These are phyloP conservation scores for Metarhizium sp. DNA, from an alignment of 2,329 filamentous ascomycete species.

Conservation along the genomic window DNA sequence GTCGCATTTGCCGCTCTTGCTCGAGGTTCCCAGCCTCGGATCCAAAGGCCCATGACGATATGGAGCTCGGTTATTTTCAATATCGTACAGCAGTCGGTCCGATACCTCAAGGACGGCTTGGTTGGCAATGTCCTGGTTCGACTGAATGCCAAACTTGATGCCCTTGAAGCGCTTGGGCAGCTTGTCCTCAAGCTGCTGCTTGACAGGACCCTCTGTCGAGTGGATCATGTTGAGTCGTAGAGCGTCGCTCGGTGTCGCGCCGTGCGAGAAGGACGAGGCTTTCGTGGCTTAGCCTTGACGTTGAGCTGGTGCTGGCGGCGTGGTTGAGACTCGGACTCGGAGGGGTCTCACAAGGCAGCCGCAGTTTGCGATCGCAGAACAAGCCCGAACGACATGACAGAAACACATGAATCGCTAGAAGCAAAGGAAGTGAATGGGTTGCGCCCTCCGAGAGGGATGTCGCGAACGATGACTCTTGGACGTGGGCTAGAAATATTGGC, in stretches of 20 bases:
- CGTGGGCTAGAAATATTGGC: not conserved
- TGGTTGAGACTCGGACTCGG: not conserved
- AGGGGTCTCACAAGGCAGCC: not conserved
- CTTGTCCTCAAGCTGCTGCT: constrained; percentile 58
- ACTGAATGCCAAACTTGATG: constrained; percentile 88
- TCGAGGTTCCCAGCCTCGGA: constrained; percentile 78
- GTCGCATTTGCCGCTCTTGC: constrained; percentile 67
- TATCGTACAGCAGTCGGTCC: constrained; percentile 88
- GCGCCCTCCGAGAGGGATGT: not conserved
- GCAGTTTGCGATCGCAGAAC: not conserved
- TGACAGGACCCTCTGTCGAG: constrained; percentile 1
- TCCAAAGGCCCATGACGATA: constrained; percentile 82
- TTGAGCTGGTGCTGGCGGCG: not conserved
- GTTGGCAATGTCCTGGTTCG: constrained; percentile 88
- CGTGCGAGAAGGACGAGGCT: not conserved
- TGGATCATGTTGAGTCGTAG: not conserved
- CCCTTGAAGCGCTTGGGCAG: constrained; percentile 84
- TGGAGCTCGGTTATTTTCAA: constrained; percentile 67
- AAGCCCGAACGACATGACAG: not conserved
- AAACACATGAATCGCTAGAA: not conserved
- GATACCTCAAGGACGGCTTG: constrained; percentile 92
- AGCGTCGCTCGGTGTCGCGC: not conserved
- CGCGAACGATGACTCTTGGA: not conserved
- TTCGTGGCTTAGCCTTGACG: not conserved
- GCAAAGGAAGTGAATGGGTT: not conserved